Conservation (phyloP, 2,329 filamentous ascomycete genomes). For the Bisporella sp. region DNA sequence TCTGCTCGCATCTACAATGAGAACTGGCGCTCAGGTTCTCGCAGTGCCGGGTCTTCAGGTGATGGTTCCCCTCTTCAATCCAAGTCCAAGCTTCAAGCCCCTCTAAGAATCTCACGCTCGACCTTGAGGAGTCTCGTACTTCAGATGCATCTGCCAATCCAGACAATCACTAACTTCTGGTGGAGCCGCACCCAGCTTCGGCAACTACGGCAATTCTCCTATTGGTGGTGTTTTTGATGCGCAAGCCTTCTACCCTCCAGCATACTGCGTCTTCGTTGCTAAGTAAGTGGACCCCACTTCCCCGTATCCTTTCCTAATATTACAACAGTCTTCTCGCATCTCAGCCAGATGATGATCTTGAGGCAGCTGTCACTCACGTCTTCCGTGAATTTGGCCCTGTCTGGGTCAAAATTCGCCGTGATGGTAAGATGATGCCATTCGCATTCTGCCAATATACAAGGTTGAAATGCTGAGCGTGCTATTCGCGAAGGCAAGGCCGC, state of each 20-base stretch:
- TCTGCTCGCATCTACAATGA: conserved; percentile 13
- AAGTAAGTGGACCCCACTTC: conserved; percentile 43
- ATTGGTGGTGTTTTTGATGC: conserved; percentile 15
- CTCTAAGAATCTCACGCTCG: conserved; percentile 10
- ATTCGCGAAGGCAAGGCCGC: conserved; percentile 37
- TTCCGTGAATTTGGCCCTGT: conserved; percentile 50
- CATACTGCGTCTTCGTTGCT: conserved; percentile 57
- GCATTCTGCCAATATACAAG: conserved; percentile 56
- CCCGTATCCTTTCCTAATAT: neutral
- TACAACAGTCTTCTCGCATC: conserved; percentile 41
- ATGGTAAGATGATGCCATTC: conserved; percentile 52
- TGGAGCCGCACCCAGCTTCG: too few relatives aligned
- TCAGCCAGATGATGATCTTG: conserved; percentile 42
- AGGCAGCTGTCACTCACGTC: conserved; percentile 42
- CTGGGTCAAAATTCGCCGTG: conserved; percentile 57
- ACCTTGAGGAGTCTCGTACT: conserved; percentile 6
- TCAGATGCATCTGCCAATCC: neutral
- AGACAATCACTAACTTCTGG: conserved; percentile 3
- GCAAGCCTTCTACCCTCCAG: conserved; percentile 34
- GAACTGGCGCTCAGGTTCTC: conserved; percentile 24
- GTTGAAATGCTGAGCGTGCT: conserved; percentile 42
- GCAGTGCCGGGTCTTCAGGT: conserved; percentile 7
- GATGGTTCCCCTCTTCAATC: conserved; percentile 12
- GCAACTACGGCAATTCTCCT: too few relatives aligned
- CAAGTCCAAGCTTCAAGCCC: conserved; percentile 3